These are phyloP conservation scores for Lipomyces kockii DNA, from an alignment of 805 yeast species.

Conservation along the genomic window DNA sequence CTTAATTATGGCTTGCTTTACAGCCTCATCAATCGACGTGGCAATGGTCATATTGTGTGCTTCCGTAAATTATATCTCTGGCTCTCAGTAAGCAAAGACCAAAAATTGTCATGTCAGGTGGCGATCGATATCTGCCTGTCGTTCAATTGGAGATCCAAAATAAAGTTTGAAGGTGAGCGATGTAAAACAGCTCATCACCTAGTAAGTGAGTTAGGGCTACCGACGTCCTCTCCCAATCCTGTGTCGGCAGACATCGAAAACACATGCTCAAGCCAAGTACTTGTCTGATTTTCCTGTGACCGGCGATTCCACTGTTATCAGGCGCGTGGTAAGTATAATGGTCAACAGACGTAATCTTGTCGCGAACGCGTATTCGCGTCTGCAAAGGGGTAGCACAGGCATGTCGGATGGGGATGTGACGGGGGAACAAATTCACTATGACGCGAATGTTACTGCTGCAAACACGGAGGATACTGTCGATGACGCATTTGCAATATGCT, in stretches of 20 bases:
- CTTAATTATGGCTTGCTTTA: conserved; percentile 3
- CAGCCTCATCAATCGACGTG: conserved; percentile 4
- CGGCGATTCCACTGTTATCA: background rate
- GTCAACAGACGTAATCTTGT: background rate
- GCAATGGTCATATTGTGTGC: background rate
- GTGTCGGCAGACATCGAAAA: too few species aligned
- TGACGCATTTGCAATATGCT: conserved; percentile 32
- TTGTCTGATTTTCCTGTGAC: background rate
- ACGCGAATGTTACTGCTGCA: background rate
- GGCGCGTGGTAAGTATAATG: background rate
- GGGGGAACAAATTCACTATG: background rate
- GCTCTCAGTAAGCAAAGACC: background rate
- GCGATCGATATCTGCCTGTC: background rate
- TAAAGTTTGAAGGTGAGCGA: background rate
- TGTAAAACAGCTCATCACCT: background rate
- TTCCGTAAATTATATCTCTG: background rate
- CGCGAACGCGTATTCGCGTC: background rate
- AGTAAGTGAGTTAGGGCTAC: background rate
- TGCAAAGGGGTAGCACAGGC: background rate
- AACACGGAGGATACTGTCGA: conserved; percentile 19
- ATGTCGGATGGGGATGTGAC: background rate
- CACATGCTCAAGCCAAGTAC: background rate
- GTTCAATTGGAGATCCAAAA: background rate
- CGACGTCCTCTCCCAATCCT: background rate
- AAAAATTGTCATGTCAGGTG: too few species aligned